These are phyloP conservation scores for Dactylellina parvicollis DNA, from an alignment of 2,329 filamentous ascomycete genomes.

Conservation along the genomic window DNA sequence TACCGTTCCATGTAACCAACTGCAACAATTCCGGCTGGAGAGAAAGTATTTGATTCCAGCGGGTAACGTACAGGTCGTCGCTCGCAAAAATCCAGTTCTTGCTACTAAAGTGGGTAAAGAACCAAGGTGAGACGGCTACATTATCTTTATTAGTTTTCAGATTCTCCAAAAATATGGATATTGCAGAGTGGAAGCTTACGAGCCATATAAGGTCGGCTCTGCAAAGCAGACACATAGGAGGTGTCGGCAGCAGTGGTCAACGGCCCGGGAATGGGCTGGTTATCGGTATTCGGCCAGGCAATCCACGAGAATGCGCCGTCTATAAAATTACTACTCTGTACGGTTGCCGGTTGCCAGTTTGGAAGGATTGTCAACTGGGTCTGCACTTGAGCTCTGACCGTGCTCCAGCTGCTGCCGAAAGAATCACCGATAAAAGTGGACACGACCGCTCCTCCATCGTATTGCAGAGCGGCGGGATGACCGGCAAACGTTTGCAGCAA, in stretches of 20 bases:
- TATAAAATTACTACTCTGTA: conserved; percentile 46
- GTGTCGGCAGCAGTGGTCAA: conserved; percentile 63
- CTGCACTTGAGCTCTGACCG: conserved; percentile 39
- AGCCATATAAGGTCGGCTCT: conserved; percentile 66
- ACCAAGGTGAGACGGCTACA: conserved; percentile 67
- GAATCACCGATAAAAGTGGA: conserved; percentile 66
- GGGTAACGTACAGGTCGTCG: conserved; percentile 71
- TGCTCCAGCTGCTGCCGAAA: conserved; percentile 57
- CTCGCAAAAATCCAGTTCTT: conserved; percentile 74
- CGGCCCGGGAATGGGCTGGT: conserved; percentile 54
- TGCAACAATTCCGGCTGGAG: conserved; percentile 59
- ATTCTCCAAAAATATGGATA: neutral
- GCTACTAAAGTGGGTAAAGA: conserved; percentile 67
- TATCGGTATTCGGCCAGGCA: conserved; percentile 63
- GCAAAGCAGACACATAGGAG: conserved; percentile 61
- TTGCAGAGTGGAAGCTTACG: conserved; percentile 15
- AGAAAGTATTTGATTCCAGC: conserved; percentile 67
- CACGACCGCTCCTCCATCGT: conserved; percentile 64
- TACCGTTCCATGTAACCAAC: conserved; percentile 60
- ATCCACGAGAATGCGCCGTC: conserved; percentile 63
- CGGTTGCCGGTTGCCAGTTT: conserved; percentile 38
- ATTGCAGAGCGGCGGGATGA: conserved; percentile 62
- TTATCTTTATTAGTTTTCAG: neutral
- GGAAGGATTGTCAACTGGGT: conserved; percentile 44
- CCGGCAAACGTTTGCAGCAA: conserved; percentile 62